Percentiles rank a stretch among this genome's conserved stretches.
Evolutionary conservation across 2,329 filamentous ascomycete species (phyloP).

Genomic region (Sporothrix mexicana): DNA sequence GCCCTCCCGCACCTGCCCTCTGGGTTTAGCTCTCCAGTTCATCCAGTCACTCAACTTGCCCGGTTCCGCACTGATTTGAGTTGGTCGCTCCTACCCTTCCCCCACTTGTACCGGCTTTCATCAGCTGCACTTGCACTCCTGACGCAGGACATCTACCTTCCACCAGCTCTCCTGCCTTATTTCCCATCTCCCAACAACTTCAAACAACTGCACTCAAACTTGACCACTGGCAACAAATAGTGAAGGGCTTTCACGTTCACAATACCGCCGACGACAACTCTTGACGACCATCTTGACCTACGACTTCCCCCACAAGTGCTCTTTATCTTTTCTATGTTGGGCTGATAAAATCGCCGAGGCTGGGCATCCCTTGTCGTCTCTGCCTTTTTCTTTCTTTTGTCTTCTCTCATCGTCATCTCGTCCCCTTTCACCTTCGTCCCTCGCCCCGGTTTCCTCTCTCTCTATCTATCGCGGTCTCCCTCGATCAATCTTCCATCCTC

Average conservation of each 20-base stretch:
- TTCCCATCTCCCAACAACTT: slow-evolving; percentile 1
- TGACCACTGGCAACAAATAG: no score
- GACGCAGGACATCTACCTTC: not conserved
- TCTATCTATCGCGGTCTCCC: not conserved
- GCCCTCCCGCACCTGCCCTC: not conserved
- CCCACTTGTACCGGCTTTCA: slow-evolving; percentile 13
- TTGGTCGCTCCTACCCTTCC: slow-evolving; percentile 1
- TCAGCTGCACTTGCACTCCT: not conserved
- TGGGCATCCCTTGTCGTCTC: not conserved
- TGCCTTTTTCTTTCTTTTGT: not conserved
- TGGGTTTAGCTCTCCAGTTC: slow-evolving; percentile 21
- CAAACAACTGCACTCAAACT: not conserved
- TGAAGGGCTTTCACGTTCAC: not conserved
- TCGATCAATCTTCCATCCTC: not conserved
- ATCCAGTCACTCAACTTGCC: slow-evolving; percentile 16
- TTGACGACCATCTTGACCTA: not conserved
- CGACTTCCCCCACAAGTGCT: not conserved
- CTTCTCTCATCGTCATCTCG: not conserved
- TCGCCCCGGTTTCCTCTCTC: not conserved
- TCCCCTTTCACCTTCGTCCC: not conserved
- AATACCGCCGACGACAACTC: not conserved
- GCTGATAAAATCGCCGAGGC: slow-evolving; percentile 1
- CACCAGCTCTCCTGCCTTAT: not conserved
- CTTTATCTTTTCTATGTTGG: slow-evolving; percentile 4
- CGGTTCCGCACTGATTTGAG: slow-evolving; percentile 18